These are phyloP conservation scores for Botrytis cinerea DNA, from an alignment of 2,329 filamentous ascomycete species.

Conservation along the genomic window DNA sequence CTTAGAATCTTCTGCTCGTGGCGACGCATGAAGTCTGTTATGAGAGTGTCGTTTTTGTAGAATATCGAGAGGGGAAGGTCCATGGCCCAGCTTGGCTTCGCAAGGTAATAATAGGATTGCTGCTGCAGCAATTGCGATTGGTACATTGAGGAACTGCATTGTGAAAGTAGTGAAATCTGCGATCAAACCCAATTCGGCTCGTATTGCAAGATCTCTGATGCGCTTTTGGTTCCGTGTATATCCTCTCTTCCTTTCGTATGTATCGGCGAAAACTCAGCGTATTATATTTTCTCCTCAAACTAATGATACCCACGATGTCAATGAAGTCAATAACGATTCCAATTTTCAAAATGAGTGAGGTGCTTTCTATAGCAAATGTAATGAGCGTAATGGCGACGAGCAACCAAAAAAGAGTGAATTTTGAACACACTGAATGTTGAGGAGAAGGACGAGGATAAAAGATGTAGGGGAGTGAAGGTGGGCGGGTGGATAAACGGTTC, in stretches of 20 bases:
- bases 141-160: constrained; percentile 57
- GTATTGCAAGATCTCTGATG: neutral
- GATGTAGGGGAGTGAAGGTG: constrained; percentile 11
- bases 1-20: constrained; percentile 31
- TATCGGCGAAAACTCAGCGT: neutral
- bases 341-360: neutral
- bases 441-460: constrained; percentile 12
- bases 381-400: constrained; percentile 27
- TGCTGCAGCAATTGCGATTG: constrained; percentile 52
- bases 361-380: constrained; percentile 6
- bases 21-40: constrained; percentile 34
- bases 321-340: constrained; percentile 8
- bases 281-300: neutral
- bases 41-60: constrained; percentile 37
- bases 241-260: neutral
- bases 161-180: constrained; percentile 33
- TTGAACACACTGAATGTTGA: neutral
- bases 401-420: constrained; percentile 12
- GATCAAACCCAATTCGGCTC: constrained; percentile 21
- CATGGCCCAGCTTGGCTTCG: constrained; percentile 36
- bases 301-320: neutral
- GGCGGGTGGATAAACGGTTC: neutral
- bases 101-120: constrained; percentile 47
- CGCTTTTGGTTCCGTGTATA: neutral
- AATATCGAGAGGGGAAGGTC: constrained; percentile 35